Evolutionary conservation across 2,329 filamentous ascomycete genomes (phyloP).

Genomic region (Apiospora phragmitis): DNA sequence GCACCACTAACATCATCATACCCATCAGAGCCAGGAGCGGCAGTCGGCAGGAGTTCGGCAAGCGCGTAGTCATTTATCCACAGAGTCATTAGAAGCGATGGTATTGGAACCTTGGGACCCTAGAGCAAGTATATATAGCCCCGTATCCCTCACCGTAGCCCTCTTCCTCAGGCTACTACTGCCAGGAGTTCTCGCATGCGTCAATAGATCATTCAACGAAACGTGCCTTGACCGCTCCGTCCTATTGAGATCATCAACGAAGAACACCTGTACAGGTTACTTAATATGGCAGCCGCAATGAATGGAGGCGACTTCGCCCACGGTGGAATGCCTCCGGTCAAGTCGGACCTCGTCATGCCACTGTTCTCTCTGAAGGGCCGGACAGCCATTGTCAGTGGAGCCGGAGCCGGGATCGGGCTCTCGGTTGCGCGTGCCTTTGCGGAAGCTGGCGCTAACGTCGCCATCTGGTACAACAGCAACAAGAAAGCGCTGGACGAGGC

Average conservation of each 20-base stretch:
- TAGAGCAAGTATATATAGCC: neutral
- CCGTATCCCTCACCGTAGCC: neutral
- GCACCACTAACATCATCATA: conserved; percentile 1
- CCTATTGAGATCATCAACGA: neutral
- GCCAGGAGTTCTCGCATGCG: neutral
- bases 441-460: conserved; percentile 71
- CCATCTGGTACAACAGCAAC: conserved; percentile 73
- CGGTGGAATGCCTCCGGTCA: conserved; percentile 51
- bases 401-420: conserved; percentile 63
- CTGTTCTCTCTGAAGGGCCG: conserved; percentile 70
- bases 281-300: conserved; percentile 40
- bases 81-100: neutral
- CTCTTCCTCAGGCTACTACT: neutral
- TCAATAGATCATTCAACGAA: neutral
- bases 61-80: conserved; percentile 3
- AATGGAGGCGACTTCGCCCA: conserved; percentile 55
- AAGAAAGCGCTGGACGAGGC: conserved; percentile 63
- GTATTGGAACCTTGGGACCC: neutral
- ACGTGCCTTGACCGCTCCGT: neutral
- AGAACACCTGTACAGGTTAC: neutral
- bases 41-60: conserved; percentile 2
- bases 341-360: conserved; percentile 55
- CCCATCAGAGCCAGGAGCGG: neutral
- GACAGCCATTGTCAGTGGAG: conserved; percentile 70
- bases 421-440: conserved; percentile 64